Percentiles rank a stretch among this genome's conserved stretches.
Conservation (phyloP, 768 basidiomycete species). For the Clathrus columnatus region DNA sequence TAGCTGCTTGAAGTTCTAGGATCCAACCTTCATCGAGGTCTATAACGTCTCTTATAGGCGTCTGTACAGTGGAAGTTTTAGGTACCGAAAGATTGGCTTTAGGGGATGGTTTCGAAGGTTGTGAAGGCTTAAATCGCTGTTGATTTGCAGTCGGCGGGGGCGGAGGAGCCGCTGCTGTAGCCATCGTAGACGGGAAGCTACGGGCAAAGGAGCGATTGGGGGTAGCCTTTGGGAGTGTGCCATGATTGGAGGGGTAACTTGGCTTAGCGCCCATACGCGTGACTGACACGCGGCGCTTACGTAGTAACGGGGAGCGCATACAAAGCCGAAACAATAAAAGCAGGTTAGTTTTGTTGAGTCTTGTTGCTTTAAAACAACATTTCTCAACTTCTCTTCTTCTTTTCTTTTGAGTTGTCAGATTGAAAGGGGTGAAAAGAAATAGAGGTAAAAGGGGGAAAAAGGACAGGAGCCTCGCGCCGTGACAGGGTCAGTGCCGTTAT, state of each 20-base stretch:
- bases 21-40: conserved; percentile 7
- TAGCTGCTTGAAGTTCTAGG: neutral
- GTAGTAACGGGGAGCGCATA: neutral
- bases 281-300: conserved; percentile 9
- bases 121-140: neutral
- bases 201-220: neutral
- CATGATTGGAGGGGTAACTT: conserved; percentile 8
- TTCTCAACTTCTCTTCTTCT: neutral
- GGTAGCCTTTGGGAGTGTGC: conserved; percentile 4
- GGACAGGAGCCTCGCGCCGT: neutral
- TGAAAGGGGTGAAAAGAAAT: neutral
- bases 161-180: conserved; percentile 2
- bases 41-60: neutral
- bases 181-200: neutral
- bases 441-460: neutral
- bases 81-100: no score
- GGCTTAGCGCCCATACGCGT: conserved; percentile 5
- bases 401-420: neutral
- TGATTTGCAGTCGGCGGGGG: neutral
- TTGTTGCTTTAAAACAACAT: neutral
- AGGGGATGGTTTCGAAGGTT: neutral
- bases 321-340: neutral
- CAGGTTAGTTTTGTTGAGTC: neutral
- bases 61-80: neutral
- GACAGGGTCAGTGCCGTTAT: neutral